phyloP scores from a whole-genome alignment of 305 asterid species.

The Fraxinus ornus region DNA sequence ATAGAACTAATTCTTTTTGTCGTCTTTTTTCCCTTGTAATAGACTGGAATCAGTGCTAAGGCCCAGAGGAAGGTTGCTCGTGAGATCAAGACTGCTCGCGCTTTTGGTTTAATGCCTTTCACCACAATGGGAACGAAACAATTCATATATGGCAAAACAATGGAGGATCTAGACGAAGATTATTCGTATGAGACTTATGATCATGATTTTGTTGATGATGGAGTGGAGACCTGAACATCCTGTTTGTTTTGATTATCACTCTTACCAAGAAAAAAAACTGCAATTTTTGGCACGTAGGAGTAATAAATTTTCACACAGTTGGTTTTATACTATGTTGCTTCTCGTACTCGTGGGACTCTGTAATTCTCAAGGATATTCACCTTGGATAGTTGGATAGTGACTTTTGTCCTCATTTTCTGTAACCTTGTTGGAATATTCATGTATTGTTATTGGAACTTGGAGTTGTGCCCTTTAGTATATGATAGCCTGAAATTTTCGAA shows the following conservation, averaged over 20 bases:
- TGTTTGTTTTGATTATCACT: not conserved
- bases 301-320: not conserved
- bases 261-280: not conserved
- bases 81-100: constrained; percentile 92
- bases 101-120: constrained; percentile 90
- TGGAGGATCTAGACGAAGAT: constrained; percentile 55
- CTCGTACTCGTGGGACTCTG: not conserved
- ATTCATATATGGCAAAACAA: constrained; percentile 52
- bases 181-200: constrained; percentile 33
- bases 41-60: constrained; percentile 30
- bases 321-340: not conserved
- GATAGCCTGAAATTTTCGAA: not conserved
- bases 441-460: not conserved
- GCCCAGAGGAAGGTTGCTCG: constrained; percentile 51
- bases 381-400: not conserved
- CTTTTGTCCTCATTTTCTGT: not conserved
- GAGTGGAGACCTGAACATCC: constrained; percentile 2
- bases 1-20: not conserved
- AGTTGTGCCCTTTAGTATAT: not conserved
- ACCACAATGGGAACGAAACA: constrained; percentile 87
- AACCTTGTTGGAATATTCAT: not conserved
- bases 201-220: constrained; percentile 44
- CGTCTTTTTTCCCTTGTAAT: not conserved
- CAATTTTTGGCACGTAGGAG: not conserved
- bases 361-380: not conserved